A percentile compares a stretch with the other conserved stretches of the same genome.
Conservation (phyloP, 805 yeast species). For the Kazachstania kunashirensis region DNA sequence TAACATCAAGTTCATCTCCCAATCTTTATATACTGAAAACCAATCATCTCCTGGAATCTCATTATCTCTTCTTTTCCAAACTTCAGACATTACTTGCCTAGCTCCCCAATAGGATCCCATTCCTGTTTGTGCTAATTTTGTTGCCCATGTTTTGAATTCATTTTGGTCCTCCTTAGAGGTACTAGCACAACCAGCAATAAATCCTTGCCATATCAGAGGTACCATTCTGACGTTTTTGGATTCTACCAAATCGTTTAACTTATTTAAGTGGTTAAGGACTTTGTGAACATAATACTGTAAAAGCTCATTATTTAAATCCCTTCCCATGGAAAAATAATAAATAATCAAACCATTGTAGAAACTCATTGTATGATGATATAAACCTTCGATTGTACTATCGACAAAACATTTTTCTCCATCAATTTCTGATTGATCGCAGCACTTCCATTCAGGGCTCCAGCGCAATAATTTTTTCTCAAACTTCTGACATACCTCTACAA, state of each 20-base stretch:
- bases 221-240: conserved; percentile 44
- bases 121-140: conserved; percentile 40
- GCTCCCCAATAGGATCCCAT: conserved; percentile 83
- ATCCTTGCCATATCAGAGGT: conserved; percentile 84
- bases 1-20: conserved; percentile 80
- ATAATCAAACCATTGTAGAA: conserved; percentile 65
- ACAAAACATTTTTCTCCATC: conserved; percentile 17
- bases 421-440: conserved; percentile 28
- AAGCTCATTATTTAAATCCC: conserved; percentile 42
- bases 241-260: conserved; percentile 48
- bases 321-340: conserved; percentile 58
- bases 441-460: conserved; percentile 74
- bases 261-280: conserved; percentile 54
- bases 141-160: conserved; percentile 61
- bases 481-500: conserved; percentile 19
- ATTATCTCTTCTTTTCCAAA: conserved; percentile 64
- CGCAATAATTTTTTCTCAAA: conserved; percentile 43
- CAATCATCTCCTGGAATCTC: conserved; percentile 56
- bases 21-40: conserved; percentile 70
- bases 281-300: conserved; percentile 54
- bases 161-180: conserved; percentile 46
- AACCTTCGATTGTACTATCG: conserved; percentile 46
- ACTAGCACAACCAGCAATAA: conserved; percentile 78
- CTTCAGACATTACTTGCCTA: conserved; percentile 74
- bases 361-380: conserved; percentile 71